Conservation (phyloP, 2,329 filamentous ascomycete species). For the Grosmannia serpens region DNA sequence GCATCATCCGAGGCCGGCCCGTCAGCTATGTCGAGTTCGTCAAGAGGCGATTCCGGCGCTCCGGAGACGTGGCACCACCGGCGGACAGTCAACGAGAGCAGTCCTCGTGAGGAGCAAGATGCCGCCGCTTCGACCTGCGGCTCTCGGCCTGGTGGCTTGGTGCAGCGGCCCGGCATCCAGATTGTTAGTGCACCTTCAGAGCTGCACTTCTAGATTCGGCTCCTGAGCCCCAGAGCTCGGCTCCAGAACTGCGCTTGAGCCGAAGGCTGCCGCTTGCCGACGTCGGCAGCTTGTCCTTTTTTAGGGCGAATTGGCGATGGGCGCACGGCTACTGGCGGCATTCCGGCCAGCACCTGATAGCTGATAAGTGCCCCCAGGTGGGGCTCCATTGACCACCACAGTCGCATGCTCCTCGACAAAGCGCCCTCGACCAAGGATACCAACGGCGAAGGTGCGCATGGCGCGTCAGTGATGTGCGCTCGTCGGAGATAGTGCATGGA, state of each 20-base stretch:
- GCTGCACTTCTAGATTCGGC: not conserved
- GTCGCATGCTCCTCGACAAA: not conserved
- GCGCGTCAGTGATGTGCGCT: not conserved
- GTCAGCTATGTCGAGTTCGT: slow-evolving; percentile 65
- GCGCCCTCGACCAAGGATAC: not conserved
- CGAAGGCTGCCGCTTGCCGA: not conserved
- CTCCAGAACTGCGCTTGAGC: not conserved
- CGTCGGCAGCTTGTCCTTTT: not conserved
- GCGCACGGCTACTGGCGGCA: slow-evolving; percentile 7
- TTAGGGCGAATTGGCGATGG: not conserved
- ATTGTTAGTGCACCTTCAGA: not conserved
- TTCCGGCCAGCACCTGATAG: not conserved
- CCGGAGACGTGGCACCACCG: not conserved
- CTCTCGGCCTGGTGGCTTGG: not conserved
- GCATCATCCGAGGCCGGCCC: slow-evolving; percentile 55
- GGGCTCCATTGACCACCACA: not conserved
- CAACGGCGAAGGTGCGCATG: not conserved
- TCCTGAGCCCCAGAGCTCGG: no score
- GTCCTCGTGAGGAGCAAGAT: not conserved
- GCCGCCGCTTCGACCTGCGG: not conserved
- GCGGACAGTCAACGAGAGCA: not conserved
- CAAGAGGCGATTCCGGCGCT: slow-evolving; percentile 16
- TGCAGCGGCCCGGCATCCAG: not conserved
- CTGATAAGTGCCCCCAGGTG: not conserved
- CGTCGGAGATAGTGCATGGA: not conserved